Conservation (phyloP, 345 rosid species). For the Populus davidiana region DNA sequence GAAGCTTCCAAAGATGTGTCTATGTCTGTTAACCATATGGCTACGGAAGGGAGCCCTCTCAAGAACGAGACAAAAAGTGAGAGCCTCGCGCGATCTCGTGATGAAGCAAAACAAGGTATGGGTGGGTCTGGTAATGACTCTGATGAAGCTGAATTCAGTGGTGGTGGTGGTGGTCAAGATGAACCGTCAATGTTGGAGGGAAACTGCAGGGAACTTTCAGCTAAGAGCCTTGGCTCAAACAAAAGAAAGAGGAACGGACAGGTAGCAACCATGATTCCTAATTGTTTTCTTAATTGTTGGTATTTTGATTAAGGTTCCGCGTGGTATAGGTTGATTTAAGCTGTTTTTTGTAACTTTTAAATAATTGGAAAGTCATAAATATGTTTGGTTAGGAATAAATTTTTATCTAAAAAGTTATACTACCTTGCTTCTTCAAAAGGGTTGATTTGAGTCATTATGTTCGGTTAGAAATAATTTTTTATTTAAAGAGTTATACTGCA, state of each 20-base stretch:
- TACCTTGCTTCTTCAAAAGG: too few relatives aligned
- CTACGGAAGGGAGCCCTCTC: conserved; percentile 37
- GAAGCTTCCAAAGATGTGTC: conserved; percentile 56
- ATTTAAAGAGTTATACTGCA: too few relatives aligned
- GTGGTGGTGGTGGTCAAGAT: conserved; percentile 48
- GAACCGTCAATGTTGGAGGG: conserved; percentile 45
- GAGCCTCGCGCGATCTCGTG: conserved; percentile 44
- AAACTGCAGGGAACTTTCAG: conserved; percentile 47
- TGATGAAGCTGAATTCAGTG: conserved; percentile 79
- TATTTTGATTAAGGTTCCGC: neutral
- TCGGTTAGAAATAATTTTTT: too few relatives aligned
- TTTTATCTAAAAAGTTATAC: too few relatives aligned
- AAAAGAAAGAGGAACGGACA: conserved; percentile 76
- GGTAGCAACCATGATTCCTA: conserved; percentile 33
- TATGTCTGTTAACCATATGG: conserved; percentile 36
- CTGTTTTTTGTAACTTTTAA: too few relatives aligned
- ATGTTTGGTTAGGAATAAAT: too few relatives aligned
- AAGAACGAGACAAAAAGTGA: conserved; percentile 46
- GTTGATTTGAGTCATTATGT: too few relatives aligned
- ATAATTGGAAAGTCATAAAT: too few relatives aligned
- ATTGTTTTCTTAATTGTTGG: conserved; percentile 5
- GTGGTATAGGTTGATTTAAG: too few relatives aligned
- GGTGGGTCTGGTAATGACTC: conserved; percentile 74
- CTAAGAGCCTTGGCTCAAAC: conserved; percentile 47
- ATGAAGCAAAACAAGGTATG: conserved; percentile 53